These are phyloP conservation scores for Aspergillus awamori DNA, from an alignment of 2,329 filamentous ascomycete species.

Conservation along the genomic window DNA sequence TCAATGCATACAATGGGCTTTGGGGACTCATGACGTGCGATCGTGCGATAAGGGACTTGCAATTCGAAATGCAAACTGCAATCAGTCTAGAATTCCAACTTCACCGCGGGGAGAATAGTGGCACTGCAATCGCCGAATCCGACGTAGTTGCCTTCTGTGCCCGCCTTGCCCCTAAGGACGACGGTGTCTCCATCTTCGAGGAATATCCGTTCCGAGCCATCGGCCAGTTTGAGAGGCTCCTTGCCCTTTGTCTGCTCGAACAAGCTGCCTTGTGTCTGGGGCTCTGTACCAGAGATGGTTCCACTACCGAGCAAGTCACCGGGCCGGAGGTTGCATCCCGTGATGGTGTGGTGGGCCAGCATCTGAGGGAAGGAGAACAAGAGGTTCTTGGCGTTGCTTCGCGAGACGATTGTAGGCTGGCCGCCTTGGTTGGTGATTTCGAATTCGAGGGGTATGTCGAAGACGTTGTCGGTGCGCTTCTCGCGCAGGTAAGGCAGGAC, in stretches of 20 bases:
- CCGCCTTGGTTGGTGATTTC: conserved; percentile 54
- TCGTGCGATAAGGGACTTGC: too few species aligned
- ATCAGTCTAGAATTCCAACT: conserved; percentile 25
- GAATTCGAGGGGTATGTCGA: conserved; percentile 70
- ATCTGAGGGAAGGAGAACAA: conserved; percentile 85
- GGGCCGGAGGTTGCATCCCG: conserved; percentile 72
- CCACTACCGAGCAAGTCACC: conserved; percentile 78
- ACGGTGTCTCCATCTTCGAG: conserved; percentile 74
- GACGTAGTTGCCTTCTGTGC: conserved; percentile 67
- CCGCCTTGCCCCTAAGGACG: conserved; percentile 66
- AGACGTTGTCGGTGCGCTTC: conserved; percentile 58
- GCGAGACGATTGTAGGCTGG: conserved; percentile 60
- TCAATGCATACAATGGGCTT: not conserved
- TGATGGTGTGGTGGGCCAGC: conserved; percentile 76
- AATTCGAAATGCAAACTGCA: not conserved
- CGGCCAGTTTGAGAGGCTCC: conserved; percentile 60
- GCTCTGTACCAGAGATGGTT: conserved; percentile 69
- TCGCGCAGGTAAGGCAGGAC: conserved; percentile 68
- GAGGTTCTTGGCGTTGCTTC: conserved; percentile 66
- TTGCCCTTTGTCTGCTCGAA: conserved; percentile 75
- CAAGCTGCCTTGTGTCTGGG: conserved; percentile 66
- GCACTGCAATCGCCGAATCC: conserved; percentile 77
- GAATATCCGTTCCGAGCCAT: conserved; percentile 70
- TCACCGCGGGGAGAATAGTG: conserved; percentile 56
- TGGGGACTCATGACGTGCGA: too few species aligned